phyloP scores from a whole-genome alignment of 495 filamentous ascomycete species.

The Daldinia concentrica region DNA sequence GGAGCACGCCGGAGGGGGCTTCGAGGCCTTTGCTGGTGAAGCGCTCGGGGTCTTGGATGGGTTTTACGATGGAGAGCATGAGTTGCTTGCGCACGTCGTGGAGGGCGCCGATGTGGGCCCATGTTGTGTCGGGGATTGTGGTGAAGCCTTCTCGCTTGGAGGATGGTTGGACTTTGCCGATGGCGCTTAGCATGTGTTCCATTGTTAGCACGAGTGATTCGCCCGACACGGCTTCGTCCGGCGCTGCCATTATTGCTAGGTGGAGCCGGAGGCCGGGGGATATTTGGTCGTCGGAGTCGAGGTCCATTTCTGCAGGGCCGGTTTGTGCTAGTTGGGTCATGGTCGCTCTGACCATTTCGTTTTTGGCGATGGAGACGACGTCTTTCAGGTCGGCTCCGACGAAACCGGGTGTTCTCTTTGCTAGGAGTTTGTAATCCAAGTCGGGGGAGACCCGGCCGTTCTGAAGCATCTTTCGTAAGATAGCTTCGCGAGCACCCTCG shows the following conservation, averaged over 20 bases:
- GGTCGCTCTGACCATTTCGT: constrained; percentile 67
- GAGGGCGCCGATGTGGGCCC: constrained; percentile 91
- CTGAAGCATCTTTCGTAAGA: constrained; percentile 79
- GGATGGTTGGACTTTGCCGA: constrained; percentile 89
- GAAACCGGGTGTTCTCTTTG: constrained; percentile 91
- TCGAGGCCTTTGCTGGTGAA: constrained; percentile 86
- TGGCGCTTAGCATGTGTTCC: constrained; percentile 62
- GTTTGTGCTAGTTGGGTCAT: constrained; percentile 57
- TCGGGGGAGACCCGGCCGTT: constrained; percentile 74
- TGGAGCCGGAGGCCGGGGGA: constrained; percentile 40
- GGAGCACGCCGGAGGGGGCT: constrained; percentile 87
- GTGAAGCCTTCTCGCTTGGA: constrained; percentile 96
- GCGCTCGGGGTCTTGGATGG: constrained; percentile 84
- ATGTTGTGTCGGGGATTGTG: constrained; percentile 96
- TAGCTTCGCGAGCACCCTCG: constrained; percentile 82
- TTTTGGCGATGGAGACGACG: constrained; percentile 77
- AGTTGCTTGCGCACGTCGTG: constrained; percentile 81
- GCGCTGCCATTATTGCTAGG: constrained; percentile 39
- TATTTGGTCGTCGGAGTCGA: constrained; percentile 34
- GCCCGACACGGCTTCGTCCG: constrained; percentile 55
- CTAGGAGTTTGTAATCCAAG: constrained; percentile 80
- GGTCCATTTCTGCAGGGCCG: constrained; percentile 35
- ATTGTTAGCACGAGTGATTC: constrained; percentile 54
- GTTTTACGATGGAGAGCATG: constrained; percentile 87
- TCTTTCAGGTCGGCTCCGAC: constrained; percentile 94